These are phyloP conservation scores for Filosporella fistucella DNA, from an alignment of 495 filamentous ascomycete genomes.

Conservation along the genomic window DNA sequence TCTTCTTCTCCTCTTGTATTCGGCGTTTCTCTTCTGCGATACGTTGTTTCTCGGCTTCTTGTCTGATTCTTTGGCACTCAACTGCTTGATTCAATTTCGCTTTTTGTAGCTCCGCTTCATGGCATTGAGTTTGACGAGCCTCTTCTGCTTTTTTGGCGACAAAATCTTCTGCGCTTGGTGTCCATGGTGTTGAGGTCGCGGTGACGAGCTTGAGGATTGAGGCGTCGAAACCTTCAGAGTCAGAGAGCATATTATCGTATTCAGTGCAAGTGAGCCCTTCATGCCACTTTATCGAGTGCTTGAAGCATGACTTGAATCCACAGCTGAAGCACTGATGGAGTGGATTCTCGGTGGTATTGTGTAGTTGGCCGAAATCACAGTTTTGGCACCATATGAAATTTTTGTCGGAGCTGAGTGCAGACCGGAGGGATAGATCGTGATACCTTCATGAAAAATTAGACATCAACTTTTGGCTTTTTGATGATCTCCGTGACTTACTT, in stretches of 20 bases:
- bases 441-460: too few relatives aligned
- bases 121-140: conserved; percentile 2
- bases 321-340: conserved; percentile 10
- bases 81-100: neutral
- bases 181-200: too few relatives aligned
- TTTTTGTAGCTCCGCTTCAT: neutral
- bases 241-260: conserved; percentile 9
- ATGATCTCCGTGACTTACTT: too few relatives aligned
- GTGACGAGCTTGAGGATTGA: conserved; percentile 1
- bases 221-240: conserved; percentile 4
- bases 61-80: too few relatives aligned
- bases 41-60: too few relatives aligned
- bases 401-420: conserved; percentile 1
- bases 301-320: conserved; percentile 6
- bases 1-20: conserved; percentile 4
- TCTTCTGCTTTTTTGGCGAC: conserved; percentile 2
- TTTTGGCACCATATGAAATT: conserved; percentile 17
- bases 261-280: conserved; percentile 8
- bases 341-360: neutral
- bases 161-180: too few relatives aligned
- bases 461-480: neutral
- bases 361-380: conserved; percentile 14
- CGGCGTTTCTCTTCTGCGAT: too few relatives aligned
- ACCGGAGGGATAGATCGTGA: conserved; percentile 9
- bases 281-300: conserved; percentile 10